Percentiles rank a stretch among this genome's conserved stretches.
Evolutionary conservation across 148 eudicot genomes (phyloP).

Genomic region (Selenicereus undatus): DNA sequence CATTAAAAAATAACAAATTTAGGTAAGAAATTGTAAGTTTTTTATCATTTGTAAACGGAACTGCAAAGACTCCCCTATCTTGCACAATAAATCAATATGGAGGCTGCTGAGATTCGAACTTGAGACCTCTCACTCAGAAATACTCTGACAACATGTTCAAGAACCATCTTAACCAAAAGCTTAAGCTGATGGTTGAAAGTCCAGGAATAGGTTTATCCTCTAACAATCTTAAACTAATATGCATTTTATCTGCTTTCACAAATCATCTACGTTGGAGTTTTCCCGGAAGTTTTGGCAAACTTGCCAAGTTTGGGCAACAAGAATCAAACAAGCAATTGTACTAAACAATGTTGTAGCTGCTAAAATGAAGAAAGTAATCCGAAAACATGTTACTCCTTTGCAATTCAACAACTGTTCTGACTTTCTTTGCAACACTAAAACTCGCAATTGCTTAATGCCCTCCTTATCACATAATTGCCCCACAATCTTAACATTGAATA

Average conservation of each 20-base stretch:
- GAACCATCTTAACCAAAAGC: too few species aligned
- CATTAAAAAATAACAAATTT: too few species aligned
- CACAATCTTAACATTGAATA: conserved; percentile 21
- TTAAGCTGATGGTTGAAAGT: too few species aligned
- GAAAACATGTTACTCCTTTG: conserved; percentile 10
- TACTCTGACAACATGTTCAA: too few species aligned
- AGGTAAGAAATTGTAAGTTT: too few species aligned
- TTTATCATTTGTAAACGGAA: too few species aligned
- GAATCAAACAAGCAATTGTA: conserved; percentile 12
- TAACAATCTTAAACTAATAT: background rate
- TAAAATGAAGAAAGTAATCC: conserved; percentile 11
- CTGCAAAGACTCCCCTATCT: too few species aligned
- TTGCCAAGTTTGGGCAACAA: conserved; percentile 17
- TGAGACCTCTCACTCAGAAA: too few species aligned
- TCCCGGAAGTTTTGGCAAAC: conserved; percentile 3
- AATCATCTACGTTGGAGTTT: background rate
- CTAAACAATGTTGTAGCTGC: conserved; percentile 8
- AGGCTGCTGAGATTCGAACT: too few species aligned
- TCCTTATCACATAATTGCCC: conserved; percentile 25
- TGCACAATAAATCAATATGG: too few species aligned
- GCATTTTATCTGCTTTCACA: background rate
- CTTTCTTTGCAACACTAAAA: background rate
- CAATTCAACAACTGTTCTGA: conserved; percentile 17
- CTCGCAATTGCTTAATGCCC: conserved; percentile 10
- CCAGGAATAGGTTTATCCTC: too few species aligned